Evolutionary conservation across 2,329 filamentous ascomycete species (phyloP), one percentile per base, ranked within the genome.

Genomic region (Cladosporium sp.): DNA sequence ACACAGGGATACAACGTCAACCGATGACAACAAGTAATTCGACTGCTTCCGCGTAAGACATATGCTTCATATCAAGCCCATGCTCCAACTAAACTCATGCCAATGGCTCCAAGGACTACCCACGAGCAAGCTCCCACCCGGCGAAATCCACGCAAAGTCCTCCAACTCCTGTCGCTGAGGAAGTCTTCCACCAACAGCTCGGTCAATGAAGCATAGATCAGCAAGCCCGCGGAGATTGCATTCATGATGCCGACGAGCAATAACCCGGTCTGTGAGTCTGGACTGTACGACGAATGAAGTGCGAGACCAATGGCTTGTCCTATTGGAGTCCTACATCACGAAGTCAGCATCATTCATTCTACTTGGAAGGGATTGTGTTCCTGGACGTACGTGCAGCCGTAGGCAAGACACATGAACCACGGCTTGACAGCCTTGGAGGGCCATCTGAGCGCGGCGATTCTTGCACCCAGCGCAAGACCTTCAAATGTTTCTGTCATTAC

Each of bases 21-120:
- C 25, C 25, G 25, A 25, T 3, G 25, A 25, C 25, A 25, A 25
- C 36, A 38, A 38, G 36, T 38, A 12, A n/a, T 12, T 38, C 8
- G 36, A 38, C 36, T 38, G 36, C 11, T 38, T 12, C 12, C 3
- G 36, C 3, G 36, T 11, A 38, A 40, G 38, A 5, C 15, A 40
- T 40, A 14, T n/a, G 30, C 11, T 34, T 34, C 7, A 9, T 9
- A 34, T 49, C 70, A 78, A 64, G 84, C 84, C 80, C 84, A 87
- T 49, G 84, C 84, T 6, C 85, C 85, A 5, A 88, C 84, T 59
- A 87, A 72, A 45, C 84, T 82, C 85, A 87, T 87, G 55, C 86
- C 70, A 52, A 80, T 69, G 11, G 82, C 82, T 1, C 85, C 84
- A 36, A 75, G 75, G 12, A 84, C 77, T 25, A 87, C 84, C 20